Evolutionary conservation across 495 filamentous ascomycete genomes (phyloP), one percentile per base, ranked within the genome.

Genomic region (Aspergillus ellipticus): DNA sequence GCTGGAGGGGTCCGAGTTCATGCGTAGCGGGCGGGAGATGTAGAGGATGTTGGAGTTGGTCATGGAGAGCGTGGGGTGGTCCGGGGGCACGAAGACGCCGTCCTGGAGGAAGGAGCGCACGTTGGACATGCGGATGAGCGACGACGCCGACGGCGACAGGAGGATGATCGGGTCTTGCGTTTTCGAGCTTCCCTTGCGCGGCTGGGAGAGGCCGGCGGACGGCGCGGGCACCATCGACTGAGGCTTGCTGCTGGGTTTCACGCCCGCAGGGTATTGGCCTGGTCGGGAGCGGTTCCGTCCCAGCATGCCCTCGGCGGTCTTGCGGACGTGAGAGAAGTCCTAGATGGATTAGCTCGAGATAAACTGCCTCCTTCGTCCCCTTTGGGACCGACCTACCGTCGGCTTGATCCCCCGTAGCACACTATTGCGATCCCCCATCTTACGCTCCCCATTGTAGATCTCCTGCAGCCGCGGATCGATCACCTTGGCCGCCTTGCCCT

Each of bases 321-420:
- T 97, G 59, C 93, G 89, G 54, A 96, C 88, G 69, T 92, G 86
- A 26, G 91, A 92, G 74, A 97, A 98, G 70, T 98, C 94, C 91
- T 98, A 64, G 22, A 46, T 13, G 21, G 20, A 26, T 60, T 42
- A 60, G 53, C 21, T 1, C 39, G 49, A 4, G 35, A n/a, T 15
- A 13, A 13, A 39, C 13, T 15, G 35, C 35, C 3, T 39, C 13
- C n/a, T 2, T 39, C 13, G n/a, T 39, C 3, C n/a, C 10, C 35
- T 4, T n/a, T 13, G 11, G 9, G 11, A 39, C n/a, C n/a, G n/a
- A 75, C 87, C 65, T 77, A 96, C 92, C 26, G 88, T 93, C 31
- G 91, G 88, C 66, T 96, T 97, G 59, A 91, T 88, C 2, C 94
- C 94, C 42, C 90, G 76, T 51, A 99, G 77, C 26, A 93, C 80